A percentile compares a stretch with the other conserved stretches of the same genome.
Evolutionary conservation across 2,329 filamentous ascomycete species (phyloP).

Genomic region (Talaromyces sp.): DNA sequence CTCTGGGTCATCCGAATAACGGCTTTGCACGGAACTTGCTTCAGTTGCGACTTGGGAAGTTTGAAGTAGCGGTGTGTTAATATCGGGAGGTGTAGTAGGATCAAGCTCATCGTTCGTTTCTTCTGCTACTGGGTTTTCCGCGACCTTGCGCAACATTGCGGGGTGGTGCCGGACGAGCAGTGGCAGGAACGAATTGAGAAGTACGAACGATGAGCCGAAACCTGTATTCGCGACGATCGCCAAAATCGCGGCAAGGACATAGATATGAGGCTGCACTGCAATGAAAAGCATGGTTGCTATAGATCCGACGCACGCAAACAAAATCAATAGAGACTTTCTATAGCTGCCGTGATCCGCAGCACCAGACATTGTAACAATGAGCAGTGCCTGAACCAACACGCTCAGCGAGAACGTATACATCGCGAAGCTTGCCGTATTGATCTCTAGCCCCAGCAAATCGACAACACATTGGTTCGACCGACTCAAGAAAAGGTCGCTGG

Average conservation of each 20-base stretch:
- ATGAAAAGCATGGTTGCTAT: slow-evolving; percentile 84
- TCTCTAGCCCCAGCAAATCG: slow-evolving; percentile 71
- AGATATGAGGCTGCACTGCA: slow-evolving; percentile 66
- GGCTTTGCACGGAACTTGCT: slow-evolving; percentile 7
- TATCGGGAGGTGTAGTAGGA: slow-evolving; percentile 18
- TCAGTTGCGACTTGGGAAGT: slow-evolving; percentile 11
- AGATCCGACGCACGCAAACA: slow-evolving; percentile 79
- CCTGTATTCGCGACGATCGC: slow-evolving; percentile 90
- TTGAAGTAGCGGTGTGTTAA: slow-evolving; percentile 26
- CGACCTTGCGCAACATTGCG: slow-evolving; percentile 34
- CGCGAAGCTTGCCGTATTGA: slow-evolving; percentile 95
- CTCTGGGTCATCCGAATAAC: neutral
- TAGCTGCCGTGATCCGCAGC: slow-evolving; percentile 91
- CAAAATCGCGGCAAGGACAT: slow-evolving; percentile 73
- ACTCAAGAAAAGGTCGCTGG: neutral
- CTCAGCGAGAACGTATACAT: slow-evolving; percentile 98
- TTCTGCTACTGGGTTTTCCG: neutral
- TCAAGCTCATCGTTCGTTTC: slow-evolving; percentile 11
- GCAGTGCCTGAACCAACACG: slow-evolving; percentile 78
- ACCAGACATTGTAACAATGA: slow-evolving; percentile 94
- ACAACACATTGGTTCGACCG: slow-evolving; percentile 69
- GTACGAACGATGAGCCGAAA: slow-evolving; percentile 89
- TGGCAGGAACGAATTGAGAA: slow-evolving; percentile 91
- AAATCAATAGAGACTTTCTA: slow-evolving; percentile 78
- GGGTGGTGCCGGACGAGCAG: slow-evolving; percentile 84